Conservation (phyloP, 441 rosid genomes). For the Viola pubescens region DNA sequence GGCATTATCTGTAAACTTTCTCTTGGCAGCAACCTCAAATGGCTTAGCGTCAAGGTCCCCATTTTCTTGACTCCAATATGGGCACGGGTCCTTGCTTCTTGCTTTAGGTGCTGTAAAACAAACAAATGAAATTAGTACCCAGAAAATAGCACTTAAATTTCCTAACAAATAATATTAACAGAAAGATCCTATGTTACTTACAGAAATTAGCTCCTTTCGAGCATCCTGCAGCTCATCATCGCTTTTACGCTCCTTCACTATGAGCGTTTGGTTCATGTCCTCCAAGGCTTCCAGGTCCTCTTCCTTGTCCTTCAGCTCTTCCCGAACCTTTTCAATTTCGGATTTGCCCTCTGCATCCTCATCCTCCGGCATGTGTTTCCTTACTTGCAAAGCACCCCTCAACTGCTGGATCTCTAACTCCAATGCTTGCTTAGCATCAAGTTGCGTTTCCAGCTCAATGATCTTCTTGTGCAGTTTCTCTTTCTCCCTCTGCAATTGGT, state of each 20-base stretch:
- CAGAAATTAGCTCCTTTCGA: slow-evolving; percentile 49
- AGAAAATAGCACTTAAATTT: background rate
- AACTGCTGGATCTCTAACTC: slow-evolving; percentile 63
- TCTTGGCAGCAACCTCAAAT: slow-evolving; percentile 28
- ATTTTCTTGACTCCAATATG: slow-evolving; percentile 39
- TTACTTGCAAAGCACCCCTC: slow-evolving; percentile 47
- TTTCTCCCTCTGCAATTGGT: slow-evolving; percentile 42
- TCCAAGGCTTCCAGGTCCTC: slow-evolving; percentile 26
- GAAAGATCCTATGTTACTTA: slow-evolving; percentile 14
- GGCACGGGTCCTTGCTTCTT: slow-evolving; percentile 6
- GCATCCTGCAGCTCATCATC: slow-evolving; percentile 60
- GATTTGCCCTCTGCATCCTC: slow-evolving; percentile 28
- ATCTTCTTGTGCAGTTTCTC: slow-evolving; percentile 43
- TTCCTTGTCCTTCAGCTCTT: slow-evolving; percentile 44
- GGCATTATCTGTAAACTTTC: slow-evolving; percentile 25
- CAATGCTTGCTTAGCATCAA: slow-evolving; percentile 55
- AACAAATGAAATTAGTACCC: slow-evolving; percentile 7
- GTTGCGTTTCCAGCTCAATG: slow-evolving; percentile 42
- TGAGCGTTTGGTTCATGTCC: slow-evolving; percentile 28
- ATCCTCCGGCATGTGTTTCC: slow-evolving; percentile 53
- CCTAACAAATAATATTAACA: background rate
- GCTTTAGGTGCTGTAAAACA: slow-evolving; percentile 27
- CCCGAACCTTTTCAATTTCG: slow-evolving; percentile 28
- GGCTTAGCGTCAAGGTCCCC: slow-evolving; percentile 41
- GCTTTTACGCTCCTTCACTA: slow-evolving; percentile 33